Conservation (phyloP, 108 stramenopile species). For the Chaetoceros muelleri region DNA sequence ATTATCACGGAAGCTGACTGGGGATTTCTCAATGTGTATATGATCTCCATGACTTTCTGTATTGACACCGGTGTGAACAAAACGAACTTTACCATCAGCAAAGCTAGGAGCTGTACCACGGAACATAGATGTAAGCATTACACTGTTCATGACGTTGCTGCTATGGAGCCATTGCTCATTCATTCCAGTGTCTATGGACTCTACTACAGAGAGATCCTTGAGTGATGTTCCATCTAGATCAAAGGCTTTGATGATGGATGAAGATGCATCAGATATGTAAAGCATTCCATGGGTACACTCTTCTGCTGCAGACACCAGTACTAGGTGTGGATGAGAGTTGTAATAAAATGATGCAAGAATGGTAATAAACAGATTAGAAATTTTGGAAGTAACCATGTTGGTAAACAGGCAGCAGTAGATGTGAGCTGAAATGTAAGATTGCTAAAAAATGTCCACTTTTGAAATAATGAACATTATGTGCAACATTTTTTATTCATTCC, state of each 20-base stretch:
- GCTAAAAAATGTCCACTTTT: no score
- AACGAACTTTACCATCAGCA: constrained; percentile 9
- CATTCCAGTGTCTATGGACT: neutral
- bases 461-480: no score
- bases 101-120: constrained; percentile 1
- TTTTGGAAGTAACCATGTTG: no score
- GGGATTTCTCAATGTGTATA: neutral
- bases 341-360: no score
- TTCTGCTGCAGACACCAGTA: no score
- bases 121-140: no score
- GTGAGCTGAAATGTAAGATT: no score
- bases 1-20: constrained; percentile 3
- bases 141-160: constrained; percentile 6
- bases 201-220: neutral
- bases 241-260: constrained; percentile 2
- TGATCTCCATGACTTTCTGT: constrained; percentile 11
- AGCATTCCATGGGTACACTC: constrained; percentile 15
- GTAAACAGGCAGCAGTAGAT: no score
- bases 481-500: no score
- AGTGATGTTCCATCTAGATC: constrained; percentile 1
- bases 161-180: neutral
- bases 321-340: no score
- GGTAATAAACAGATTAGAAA: no score
- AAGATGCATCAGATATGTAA: constrained; percentile 4
- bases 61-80: constrained; percentile 9